Base-by-base conservation (phyloP, 192 early-diverging fungal genomes). In the Coemansia sp. region DNA sequence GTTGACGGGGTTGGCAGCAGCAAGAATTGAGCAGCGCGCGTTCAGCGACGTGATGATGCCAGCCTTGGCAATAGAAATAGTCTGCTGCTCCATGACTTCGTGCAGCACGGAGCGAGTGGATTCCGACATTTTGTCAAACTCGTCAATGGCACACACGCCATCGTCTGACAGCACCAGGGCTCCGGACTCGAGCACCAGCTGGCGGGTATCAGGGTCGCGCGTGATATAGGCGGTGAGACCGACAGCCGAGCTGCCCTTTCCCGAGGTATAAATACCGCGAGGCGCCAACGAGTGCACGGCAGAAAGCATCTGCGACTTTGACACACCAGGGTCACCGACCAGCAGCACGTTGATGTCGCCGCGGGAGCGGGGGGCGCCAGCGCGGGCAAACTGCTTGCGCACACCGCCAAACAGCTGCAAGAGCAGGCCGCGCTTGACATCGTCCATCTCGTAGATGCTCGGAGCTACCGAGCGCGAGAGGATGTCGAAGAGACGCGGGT, bases 71-170 rank as follows among this genome's bases (percentile, higher is more conserved):
- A 99, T 97, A 68, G 91, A 93, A 74, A 99, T 97, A 4, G 96
- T 99, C 85, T 99, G 97, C 77, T 99, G 97, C 90, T 99, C 97
- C 97, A 99, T 99, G 11, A 98, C 97, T 82, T 99, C 97, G 78
- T 98, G 97, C 70, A 99, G 96, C 38, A 95, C 96, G 11, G 96
- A 95, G 64, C 96, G 88, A 81, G 97, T 95, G 13, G 84, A 85
- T 67, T 99, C 97, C 65, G 96, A 94, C 96, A 99, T 99, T 78
- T 99, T 99, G 84, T 99, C 97, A 76, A 99, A 99, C 85, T 99
- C 97, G 86, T 99, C 97, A 75, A 99, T 99, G 73, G 95, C 97
- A 74, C 95, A 97, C 74, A 99, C 91, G 67, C 97, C 97, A 74
- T 96, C 95, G 86, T 99, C 97, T 27, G 95, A 95, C 69, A 99